Evolutionary conservation across 1,284 basidiomycete genomes (phyloP).

Genomic region (Bjerkandera adusta): DNA sequence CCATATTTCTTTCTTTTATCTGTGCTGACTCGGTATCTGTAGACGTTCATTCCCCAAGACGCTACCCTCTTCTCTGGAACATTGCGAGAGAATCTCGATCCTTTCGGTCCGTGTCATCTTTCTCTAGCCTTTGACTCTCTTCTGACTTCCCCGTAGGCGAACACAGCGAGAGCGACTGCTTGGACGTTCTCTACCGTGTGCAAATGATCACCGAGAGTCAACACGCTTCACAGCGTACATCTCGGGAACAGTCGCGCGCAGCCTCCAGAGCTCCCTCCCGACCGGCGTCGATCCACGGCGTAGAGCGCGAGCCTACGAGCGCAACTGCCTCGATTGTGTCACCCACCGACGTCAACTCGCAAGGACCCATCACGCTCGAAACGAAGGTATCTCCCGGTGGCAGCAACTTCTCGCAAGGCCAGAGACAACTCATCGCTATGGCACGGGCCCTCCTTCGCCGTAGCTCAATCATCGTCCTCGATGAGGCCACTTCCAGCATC

Average conservation of each 20-base stretch:
- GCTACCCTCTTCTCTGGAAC: constrained; percentile 86
- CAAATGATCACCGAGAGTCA: constrained; percentile 55
- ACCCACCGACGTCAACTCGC: constrained; percentile 44
- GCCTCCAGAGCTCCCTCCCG: constrained; percentile 37
- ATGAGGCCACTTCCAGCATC: constrained; percentile 80
- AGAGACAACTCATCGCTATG: constrained; percentile 81
- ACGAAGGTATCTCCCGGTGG: constrained; percentile 79
- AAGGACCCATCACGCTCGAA: constrained; percentile 59
- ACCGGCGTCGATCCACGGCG: constrained; percentile 25
- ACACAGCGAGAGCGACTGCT: constrained; percentile 77
- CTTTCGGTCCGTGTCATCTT: constrained; percentile 50
- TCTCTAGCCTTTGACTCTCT: constrained; percentile 9
- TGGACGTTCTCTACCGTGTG: constrained; percentile 64
- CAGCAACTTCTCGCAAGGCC: constrained; percentile 83
- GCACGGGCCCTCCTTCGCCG: constrained; percentile 74
- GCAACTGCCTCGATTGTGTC: constrained; percentile 36
- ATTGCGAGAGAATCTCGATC: constrained; percentile 85
- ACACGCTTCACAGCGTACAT: constrained; percentile 44
- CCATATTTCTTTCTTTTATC: neutral
- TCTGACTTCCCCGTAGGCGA: constrained; percentile 46
- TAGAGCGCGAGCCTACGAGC: constrained; percentile 26
- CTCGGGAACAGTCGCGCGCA: constrained; percentile 47
- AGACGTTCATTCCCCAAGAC: constrained; percentile 86
- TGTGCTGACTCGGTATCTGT: neutral
- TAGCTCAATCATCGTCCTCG: constrained; percentile 78